Conservation (phyloP, 129 eudicot genomes). For the Scalesia atractyloides region DNA sequence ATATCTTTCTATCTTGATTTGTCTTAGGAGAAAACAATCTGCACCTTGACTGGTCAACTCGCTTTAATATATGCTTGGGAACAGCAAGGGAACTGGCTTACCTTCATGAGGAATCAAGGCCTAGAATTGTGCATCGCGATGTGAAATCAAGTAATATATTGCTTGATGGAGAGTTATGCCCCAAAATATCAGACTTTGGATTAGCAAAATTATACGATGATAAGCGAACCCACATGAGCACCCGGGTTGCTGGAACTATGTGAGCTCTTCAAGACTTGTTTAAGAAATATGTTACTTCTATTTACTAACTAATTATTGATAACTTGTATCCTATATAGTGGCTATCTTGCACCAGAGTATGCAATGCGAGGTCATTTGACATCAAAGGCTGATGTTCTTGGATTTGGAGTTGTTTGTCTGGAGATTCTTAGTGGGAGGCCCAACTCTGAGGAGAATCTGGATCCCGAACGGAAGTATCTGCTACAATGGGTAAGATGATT, state of each 20-base stretch:
- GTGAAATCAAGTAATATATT: slow-evolving; percentile 62
- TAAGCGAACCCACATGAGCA: slow-evolving; percentile 63
- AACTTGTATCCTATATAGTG: slow-evolving; percentile 34
- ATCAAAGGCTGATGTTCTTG: slow-evolving; percentile 69
- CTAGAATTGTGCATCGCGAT: slow-evolving; percentile 60
- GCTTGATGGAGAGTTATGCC: slow-evolving; percentile 61
- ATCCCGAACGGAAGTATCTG: slow-evolving; percentile 50
- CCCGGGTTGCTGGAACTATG: slow-evolving; percentile 76
- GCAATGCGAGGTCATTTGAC: slow-evolving; percentile 76
- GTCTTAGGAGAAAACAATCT: slow-evolving; percentile 37
- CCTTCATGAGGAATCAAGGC: slow-evolving; percentile 64
- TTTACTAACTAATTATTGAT: slow-evolving; percentile 7
- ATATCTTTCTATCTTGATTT: background rate
- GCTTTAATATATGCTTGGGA: slow-evolving; percentile 65
- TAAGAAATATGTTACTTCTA: background rate
- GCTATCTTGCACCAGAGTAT: slow-evolving; percentile 73
- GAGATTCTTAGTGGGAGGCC: slow-evolving; percentile 73
- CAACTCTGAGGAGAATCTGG: slow-evolving; percentile 46
- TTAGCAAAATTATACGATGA: slow-evolving; percentile 69
- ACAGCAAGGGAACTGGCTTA: slow-evolving; percentile 62
- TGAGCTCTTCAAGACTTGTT: slow-evolving; percentile 31
- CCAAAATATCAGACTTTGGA: slow-evolving; percentile 72
- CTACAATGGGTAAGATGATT: slow-evolving; percentile 61
- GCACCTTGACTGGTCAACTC: slow-evolving; percentile 53
- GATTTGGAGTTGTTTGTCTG: slow-evolving; percentile 65